Evolutionary conservation across 129 eudicot species (phyloP).

Genomic region (Flaveria brownii): DNA sequence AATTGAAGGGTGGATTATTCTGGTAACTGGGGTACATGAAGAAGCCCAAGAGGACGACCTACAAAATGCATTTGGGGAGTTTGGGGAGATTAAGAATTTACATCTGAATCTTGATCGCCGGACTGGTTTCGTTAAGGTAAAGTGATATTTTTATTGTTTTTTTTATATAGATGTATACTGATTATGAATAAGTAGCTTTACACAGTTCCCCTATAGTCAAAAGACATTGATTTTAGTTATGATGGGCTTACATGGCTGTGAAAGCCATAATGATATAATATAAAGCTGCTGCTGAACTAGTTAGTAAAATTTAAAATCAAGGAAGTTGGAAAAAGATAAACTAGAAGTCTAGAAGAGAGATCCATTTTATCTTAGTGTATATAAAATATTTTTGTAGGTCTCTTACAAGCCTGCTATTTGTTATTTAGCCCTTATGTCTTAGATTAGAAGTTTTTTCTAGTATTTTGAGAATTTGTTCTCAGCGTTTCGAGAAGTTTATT

Average conservation of each 20-base stretch:
- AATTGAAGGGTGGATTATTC: conserved; percentile 95
- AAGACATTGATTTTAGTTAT: no score
- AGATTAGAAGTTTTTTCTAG: background rate
- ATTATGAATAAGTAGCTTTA: background rate
- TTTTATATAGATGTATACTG: background rate
- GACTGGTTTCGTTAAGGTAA: conserved; percentile 91
- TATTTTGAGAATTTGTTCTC: background rate
- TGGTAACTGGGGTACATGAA: conserved; percentile 96
- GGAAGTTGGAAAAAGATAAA: no score
- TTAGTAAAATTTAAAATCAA: no score
- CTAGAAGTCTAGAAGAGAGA: no score
- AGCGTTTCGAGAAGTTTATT: background rate
- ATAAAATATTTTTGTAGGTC: no score
- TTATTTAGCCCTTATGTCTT: no score
- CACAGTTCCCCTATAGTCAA: no score
- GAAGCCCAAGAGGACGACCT: conserved; percentile 99
- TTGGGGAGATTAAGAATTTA: conserved; percentile 85
- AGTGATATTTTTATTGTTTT: background rate
- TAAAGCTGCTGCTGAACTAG: background rate
- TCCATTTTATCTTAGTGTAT: no score
- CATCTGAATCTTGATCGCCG: conserved; percentile 97
- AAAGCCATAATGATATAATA: no score
- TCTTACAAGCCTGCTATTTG: no score
- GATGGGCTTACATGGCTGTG: no score
- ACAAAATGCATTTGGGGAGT: conserved; percentile 84